Evolutionary conservation across 768 basidiomycete genomes (phyloP), one percentile per base, ranked within the genome.

Genomic region (Lactifluus subvellereus): DNA sequence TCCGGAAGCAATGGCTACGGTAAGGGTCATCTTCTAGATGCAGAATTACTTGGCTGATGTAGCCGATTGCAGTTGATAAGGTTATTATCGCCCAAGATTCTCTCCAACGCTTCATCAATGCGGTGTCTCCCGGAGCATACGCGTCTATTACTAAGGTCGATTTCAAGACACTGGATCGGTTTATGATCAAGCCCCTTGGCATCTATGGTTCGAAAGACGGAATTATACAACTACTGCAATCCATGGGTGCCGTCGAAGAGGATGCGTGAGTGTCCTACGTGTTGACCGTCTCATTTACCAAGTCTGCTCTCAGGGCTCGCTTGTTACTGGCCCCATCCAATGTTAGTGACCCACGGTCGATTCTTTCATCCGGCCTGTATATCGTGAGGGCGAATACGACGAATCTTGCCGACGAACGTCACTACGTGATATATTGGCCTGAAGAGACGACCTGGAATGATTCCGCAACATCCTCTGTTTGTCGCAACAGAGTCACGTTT

Each of bases 351-450:
- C 48, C 65, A 22, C 59, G 54, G 8, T 69, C 74, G 0, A 62
- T 57, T 10, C 72, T 85, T 11, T 76, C 80, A 8, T 80, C 84
- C 22, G 84, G 84, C 16, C 67, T 85, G 10, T 85, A 85, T 62
- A 65, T 81, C 35, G 71, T 76, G 35, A 72, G 70, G 33, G 48
- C 61, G 22, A 37, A 27, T 27, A 27, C n/a, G 45, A 27, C 9
- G 6, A 59, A 54, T 0, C 64, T 63, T 2, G 27, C 48, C 2
- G 69, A 75, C 37, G 56, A 66, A 6, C 69, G 73, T 33, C 57
- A 81, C 5, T 82, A 80, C 57, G 76, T 83, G 13, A 67, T 86
- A 6, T 85, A 82, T 61, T 87, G 85, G 85, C 84, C 84, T 0
- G 83, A 87, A 63, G 75, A 81, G 32, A 76, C 72, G 0, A 85